A percentile compares a stretch with the other conserved stretches of the same genome.
phyloP scores from a whole-genome alignment of 1,139 yeast genomes.

The Nakaseomyces bracarensis region DNA sequence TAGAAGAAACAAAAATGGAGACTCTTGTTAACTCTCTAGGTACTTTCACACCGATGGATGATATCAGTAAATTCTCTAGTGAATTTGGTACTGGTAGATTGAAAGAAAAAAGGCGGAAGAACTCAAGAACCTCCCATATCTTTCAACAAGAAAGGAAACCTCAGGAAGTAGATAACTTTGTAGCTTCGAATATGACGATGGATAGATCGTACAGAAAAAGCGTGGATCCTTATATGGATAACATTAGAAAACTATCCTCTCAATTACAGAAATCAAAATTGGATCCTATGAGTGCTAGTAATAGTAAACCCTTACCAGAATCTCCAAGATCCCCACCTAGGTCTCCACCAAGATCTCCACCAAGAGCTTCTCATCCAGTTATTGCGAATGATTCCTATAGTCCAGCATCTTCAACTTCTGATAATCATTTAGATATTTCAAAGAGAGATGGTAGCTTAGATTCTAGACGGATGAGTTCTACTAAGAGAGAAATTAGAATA shows the following conservation, averaged over 20 bases:
- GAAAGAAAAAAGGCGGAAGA: constrained; percentile 12
- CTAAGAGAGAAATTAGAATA: constrained; percentile 1
- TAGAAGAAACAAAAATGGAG: constrained; percentile 28
- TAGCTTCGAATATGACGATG: constrained; percentile 6
- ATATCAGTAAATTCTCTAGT: constrained; percentile 27
- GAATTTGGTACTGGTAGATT: constrained; percentile 31
- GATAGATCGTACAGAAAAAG: background rate
- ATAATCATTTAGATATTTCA: background rate
- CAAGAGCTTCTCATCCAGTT: background rate
- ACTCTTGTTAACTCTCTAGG: constrained; percentile 19
- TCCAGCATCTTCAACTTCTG: background rate
- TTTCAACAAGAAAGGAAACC: background rate
- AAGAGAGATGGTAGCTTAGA: background rate
- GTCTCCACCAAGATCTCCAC: constrained; percentile 4
- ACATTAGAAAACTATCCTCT: constrained; percentile 24
- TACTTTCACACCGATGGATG: constrained; percentile 28
- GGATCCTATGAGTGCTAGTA: constrained; percentile 3
- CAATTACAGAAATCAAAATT: constrained; percentile 17
- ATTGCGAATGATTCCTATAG: background rate
- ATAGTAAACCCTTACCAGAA: background rate
- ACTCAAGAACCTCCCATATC: constrained; percentile 10
- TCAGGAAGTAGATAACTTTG: background rate
- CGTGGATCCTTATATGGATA: constrained; percentile 20
- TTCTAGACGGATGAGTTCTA: constrained; percentile 1
- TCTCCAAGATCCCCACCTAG: constrained; percentile 1